Evolutionary conservation across 2,329 filamentous ascomycete genomes (phyloP), one percentile per base, ranked within the genome.

Genomic region (Xylaria sp.): DNA sequence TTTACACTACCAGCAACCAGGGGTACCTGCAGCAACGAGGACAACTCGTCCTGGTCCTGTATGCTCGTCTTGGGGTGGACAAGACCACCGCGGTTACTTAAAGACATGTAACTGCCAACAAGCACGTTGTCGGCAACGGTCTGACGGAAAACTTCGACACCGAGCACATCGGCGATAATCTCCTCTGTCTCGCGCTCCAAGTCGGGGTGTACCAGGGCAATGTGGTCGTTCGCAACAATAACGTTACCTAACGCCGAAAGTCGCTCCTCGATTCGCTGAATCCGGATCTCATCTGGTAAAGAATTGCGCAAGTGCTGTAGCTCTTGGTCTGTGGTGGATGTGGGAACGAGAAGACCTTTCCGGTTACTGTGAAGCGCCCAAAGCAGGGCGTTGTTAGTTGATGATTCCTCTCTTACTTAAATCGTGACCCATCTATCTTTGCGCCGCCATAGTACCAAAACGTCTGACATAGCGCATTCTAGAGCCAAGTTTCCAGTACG

Each of bases 181-280:
- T 99, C 94, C 78, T 99, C 94, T 13, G 92, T 97, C 80, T 99
- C 94, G 63, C 93, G 89, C 82, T 97, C 94, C 62, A 99, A 82
- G 72, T 99, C 94, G 9, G 94, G 94, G 75, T 99, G 94, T 63
- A 97, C 87, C 50, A 99, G 87, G 55, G 94, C 94, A 67, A 97
- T 94, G 77, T 97, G 92, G 77, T 99, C 94, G 76, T 97, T 97
- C 71, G 86, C 86, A 71, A 92, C 95, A 71, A 99, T 97, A 64
- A 97, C 94, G 74, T 99, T 99, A 63, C 94, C 94, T 30, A 99
- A 85, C 3, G 94, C 94, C 16, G 92, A 96, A 65, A 99, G 83
- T 48, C 94, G 87, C 82, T 99, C 94, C 80, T 99, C 94, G 79
- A 99, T 96, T 67, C 94, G 87, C 79, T 97, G 92, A 71, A 99